Evolutionary conservation across 75 land plant genomes (phyloP), one percentile per base, ranked within the genome.

Genomic region (Pseudotsuga menziesii): DNA sequence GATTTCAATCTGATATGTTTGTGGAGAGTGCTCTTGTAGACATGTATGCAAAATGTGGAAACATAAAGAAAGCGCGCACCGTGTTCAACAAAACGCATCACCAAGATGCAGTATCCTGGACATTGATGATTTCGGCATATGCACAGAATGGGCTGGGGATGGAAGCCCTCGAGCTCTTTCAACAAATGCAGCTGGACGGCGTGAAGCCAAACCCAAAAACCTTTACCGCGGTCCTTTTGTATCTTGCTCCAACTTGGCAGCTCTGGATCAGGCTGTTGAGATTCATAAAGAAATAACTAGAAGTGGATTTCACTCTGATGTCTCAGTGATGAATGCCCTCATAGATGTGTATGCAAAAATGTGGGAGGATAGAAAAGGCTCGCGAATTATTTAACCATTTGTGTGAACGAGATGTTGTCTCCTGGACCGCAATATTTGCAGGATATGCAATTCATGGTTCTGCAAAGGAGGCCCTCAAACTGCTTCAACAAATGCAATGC

Each of bases 11-110:
- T 5, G 78, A 79, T 59, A 79, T 12, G 15, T 22, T 74, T 75
- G 63, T 79, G 15, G 78, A 55, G 56, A 79, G 61, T 23, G 59
- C 78, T 36, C 80, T 79, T 73, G 59, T 79, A 35, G 76, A 79
- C 44, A 79, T 79, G 80, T 79, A 79, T 59, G 58, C 75, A 57
- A 79, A 79, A 74, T 79, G 80, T 57, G 79, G 60, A 15, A 75
- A 77, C 39, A 57, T 79, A 35, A 78, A 75, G 23, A 59, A 57
- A 13, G 80, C 80, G 14, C 44, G 62, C 6, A 36, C 36, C 9
- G n/a, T 79, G 14, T 79, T 79, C 41, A 44, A 79, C 25, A 60
- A 57, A 26, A 54, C 75, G 23, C 55, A 52, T 35, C 16, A 11
- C 57, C 58, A 39, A 78, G 78, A 58, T 58, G 66, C 59, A 17